Evolutionary conservation across 73 alveolate genomes (phyloP).

Genomic region (Tetrahymena thermophila): DNA sequence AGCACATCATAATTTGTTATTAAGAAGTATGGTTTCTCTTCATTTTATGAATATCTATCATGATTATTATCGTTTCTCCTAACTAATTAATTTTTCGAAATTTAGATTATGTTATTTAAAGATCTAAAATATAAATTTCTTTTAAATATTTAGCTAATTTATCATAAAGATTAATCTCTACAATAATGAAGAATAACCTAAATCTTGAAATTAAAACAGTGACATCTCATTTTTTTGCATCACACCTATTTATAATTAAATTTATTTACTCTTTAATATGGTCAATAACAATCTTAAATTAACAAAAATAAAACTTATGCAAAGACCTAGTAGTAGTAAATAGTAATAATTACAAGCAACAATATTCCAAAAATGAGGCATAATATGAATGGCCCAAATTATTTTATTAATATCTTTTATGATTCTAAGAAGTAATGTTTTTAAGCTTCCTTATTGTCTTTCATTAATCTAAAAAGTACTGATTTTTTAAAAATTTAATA

Average conservation of each 20-base stretch:
- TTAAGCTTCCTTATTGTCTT: neutral
- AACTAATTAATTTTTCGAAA: neutral
- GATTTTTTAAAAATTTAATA: too few species aligned
- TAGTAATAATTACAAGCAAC: neutral
- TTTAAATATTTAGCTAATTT: too few species aligned
- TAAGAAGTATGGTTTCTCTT: neutral
- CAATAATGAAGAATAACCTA: neutral
- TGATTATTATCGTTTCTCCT: neutral
- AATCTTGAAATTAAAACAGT: neutral
- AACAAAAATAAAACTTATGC: neutral
- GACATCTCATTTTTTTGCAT: neutral
- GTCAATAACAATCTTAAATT: neutral
- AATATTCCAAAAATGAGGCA: neutral
- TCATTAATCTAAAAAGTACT: neutral
- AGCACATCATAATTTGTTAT: neutral
- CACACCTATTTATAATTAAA: neutral
- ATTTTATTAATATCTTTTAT: neutral
- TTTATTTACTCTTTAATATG: neutral
- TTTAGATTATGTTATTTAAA: too few species aligned
- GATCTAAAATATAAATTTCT: too few species aligned
- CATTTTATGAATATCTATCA: neutral
- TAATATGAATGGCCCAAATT: neutral
- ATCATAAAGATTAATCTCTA: too few species aligned
- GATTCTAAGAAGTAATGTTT: neutral
- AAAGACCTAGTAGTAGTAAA: neutral